These are phyloP conservation scores for Ustanciosporium gigantosporum DNA, from an alignment of 1,284 basidiomycete genomes.

Conservation along the genomic window DNA sequence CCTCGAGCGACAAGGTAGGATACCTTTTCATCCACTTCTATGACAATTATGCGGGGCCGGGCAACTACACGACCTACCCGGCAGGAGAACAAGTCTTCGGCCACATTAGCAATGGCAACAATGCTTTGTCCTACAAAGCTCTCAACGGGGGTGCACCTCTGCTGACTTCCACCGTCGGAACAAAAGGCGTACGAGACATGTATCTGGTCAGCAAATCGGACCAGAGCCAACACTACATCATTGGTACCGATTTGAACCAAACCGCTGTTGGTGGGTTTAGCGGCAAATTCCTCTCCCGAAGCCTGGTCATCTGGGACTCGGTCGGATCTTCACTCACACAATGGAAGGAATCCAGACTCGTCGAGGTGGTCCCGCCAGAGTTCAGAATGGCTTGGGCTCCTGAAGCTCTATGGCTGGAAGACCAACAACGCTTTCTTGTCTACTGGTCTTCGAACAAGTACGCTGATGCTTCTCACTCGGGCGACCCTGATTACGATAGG, in stretches of 20 bases:
- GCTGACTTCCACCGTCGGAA: constrained; percentile 14
- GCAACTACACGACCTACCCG: constrained; percentile 15
- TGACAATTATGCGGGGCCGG: constrained; percentile 8
- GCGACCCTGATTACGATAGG: constrained; percentile 16
- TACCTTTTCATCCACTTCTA: constrained; percentile 26
- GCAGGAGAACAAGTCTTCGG: constrained; percentile 22
- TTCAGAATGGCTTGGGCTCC: constrained; percentile 22
- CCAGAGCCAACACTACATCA: constrained; percentile 19
- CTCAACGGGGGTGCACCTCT: constrained; percentile 21
- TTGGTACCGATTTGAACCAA: constrained; percentile 31
- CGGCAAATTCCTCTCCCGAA: constrained; percentile 11
- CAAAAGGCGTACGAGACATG: constrained; percentile 22
- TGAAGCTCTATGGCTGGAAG: constrained; percentile 12
- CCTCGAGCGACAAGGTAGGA: constrained; percentile 26
- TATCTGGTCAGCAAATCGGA: constrained; percentile 19
- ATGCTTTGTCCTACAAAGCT: constrained; percentile 14
- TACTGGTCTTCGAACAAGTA: constrained; percentile 27
- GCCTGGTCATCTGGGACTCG: constrained; percentile 22
- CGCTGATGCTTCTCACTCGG: constrained; percentile 15
- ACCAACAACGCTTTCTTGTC: constrained; percentile 14
- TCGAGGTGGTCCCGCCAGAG: constrained; percentile 10
- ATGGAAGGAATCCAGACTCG: constrained; percentile 10
- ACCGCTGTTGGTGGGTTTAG: constrained; percentile 11
- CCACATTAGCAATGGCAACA: constrained; percentile 13
- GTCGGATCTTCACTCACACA: constrained; percentile 11